Conservation (phyloP, 1,284 basidiomycete genomes). For the Trametes pubescens region DNA sequence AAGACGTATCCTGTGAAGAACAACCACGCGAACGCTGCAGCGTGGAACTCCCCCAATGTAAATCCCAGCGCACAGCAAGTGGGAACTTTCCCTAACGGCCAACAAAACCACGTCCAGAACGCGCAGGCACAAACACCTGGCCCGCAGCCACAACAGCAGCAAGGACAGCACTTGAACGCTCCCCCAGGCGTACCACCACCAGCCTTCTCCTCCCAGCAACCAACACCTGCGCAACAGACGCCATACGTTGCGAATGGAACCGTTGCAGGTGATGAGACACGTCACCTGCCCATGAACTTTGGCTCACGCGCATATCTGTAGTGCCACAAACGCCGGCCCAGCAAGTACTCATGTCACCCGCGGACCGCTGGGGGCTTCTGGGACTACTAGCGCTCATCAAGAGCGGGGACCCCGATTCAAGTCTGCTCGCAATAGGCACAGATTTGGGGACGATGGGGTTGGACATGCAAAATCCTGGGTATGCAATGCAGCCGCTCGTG, state of each 20-base stretch:
- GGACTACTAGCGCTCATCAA: slow-evolving; percentile 93
- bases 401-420: slow-evolving; percentile 88
- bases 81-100: slow-evolving; percentile 39
- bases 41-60: slow-evolving; percentile 65
- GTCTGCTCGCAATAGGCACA: slow-evolving; percentile 88
- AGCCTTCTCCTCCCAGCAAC: slow-evolving; percentile 46
- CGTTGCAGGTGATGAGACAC: slow-evolving; percentile 41
- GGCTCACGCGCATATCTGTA: slow-evolving; percentile 37
- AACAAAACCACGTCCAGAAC: slow-evolving; percentile 44
- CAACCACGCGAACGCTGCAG: slow-evolving; percentile 55
- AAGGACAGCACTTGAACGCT: slow-evolving; percentile 49
- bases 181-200: slow-evolving; percentile 66
- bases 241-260: slow-evolving; percentile 46
- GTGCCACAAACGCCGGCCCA: slow-evolving; percentile 89
- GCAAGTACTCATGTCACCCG: slow-evolving; percentile 93
- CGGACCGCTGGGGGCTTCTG: slow-evolving; percentile 94
- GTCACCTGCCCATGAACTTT: slow-evolving; percentile 37
- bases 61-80: slow-evolving; percentile 46
- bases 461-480: slow-evolving; percentile 89
- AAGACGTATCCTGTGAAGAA: slow-evolving; percentile 67
- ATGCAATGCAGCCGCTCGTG: slow-evolving; percentile 41
- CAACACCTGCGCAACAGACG: slow-evolving; percentile 45
- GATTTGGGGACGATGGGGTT: slow-evolving; percentile 94
- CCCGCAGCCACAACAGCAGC: slow-evolving; percentile 40
- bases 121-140: slow-evolving; percentile 41